Evolutionary conservation across 2,329 filamentous ascomycete genomes (phyloP).

Genomic region (Aspergillus cejpii): DNA sequence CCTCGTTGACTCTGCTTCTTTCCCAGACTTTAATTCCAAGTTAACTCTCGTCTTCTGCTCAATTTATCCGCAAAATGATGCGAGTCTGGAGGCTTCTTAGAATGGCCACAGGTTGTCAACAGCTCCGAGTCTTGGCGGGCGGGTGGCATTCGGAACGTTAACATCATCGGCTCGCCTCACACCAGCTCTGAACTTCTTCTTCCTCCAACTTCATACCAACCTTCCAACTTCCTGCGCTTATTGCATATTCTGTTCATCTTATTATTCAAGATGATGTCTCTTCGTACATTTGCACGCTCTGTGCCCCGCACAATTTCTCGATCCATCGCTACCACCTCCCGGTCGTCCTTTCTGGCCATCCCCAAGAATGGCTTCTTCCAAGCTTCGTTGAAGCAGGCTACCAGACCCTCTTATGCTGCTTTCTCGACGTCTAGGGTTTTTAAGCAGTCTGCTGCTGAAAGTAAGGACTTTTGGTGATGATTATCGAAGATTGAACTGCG

Average conservation of each 20-base stretch:
- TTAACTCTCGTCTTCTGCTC: too few relatives aligned
- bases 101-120: neutral
- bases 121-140: constrained; percentile 17
- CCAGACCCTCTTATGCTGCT: constrained; percentile 39
- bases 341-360: constrained; percentile 45
- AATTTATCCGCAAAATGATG: too few relatives aligned
- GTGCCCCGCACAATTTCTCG: constrained; percentile 59
- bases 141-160: constrained; percentile 20
- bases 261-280: constrained; percentile 57
- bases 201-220: neutral
- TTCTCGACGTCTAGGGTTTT: constrained; percentile 43
- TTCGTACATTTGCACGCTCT: constrained; percentile 59
- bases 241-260: neutral
- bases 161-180: constrained; percentile 24
- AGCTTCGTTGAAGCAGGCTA: constrained; percentile 43
- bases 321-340: constrained; percentile 46
- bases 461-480: constrained; percentile 26
- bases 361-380: constrained; percentile 48
- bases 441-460: constrained; percentile 43
- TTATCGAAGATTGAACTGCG: neutral
- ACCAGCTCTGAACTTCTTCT: constrained; percentile 2
- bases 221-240: neutral
- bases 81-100: too few relatives aligned
- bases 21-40: too few relatives aligned
- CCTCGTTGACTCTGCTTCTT: too few relatives aligned